Evolutionary conservation across 192 early-diverging fungal species (phyloP).

Genomic region (Coemansia furcata): DNA sequence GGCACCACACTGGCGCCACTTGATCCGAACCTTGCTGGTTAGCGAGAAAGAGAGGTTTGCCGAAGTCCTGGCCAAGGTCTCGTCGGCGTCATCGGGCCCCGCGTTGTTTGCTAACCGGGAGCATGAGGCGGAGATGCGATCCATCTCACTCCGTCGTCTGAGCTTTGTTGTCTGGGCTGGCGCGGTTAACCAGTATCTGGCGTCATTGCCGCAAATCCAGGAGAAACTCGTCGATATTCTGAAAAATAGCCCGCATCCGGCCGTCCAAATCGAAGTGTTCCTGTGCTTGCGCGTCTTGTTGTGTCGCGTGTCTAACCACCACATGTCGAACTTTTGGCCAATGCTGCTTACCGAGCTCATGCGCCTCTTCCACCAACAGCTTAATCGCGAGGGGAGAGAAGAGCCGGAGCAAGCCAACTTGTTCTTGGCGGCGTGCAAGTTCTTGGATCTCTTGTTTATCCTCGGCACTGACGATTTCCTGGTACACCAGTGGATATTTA

Average conservation of each 20-base stretch:
- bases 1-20: constrained; percentile 61
- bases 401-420: constrained; percentile 65
- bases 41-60: constrained; percentile 75
- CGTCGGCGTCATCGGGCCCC: constrained; percentile 58
- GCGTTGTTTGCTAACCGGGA: constrained; percentile 82
- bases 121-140: constrained; percentile 68
- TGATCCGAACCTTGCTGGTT: constrained; percentile 68
- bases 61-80: constrained; percentile 72
- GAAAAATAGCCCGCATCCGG: constrained; percentile 64
- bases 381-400: constrained; percentile 34
- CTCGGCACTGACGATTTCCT: constrained; percentile 83
- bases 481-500: constrained; percentile 94
- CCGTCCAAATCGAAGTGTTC: constrained; percentile 81
- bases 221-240: constrained; percentile 88
- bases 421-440: constrained; percentile 84
- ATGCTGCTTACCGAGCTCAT: constrained; percentile 86
- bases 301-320: constrained; percentile 73
- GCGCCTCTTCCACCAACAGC: constrained; percentile 25
- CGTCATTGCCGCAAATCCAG: constrained; percentile 75
- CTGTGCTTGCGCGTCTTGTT: constrained; percentile 79
- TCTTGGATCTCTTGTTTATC: constrained; percentile 78
- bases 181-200: constrained; percentile 70
- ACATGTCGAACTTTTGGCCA: constrained; percentile 90
- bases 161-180: constrained; percentile 79
- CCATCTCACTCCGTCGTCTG: constrained; percentile 69